Evolutionary conservation across 306 rosid species (phyloP), one percentile per base, ranked within the genome.

Genomic region (Trifolium subterraneum): DNA sequence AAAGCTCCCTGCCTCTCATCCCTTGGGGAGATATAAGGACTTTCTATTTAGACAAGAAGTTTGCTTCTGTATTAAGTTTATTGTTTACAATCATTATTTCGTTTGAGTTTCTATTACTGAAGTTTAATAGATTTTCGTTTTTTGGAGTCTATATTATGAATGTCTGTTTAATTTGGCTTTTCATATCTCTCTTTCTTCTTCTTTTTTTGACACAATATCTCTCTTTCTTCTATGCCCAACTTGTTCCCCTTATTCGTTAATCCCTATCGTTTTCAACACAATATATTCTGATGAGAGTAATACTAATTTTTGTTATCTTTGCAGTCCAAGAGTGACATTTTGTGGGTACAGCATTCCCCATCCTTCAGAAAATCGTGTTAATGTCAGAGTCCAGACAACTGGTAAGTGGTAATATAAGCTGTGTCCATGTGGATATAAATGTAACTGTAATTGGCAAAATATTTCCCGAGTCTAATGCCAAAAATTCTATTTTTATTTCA

Each of bases 331-430:
- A 77, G 86, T 84, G 64, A 54, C 86, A 68, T 93, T 89, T 69
- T 76, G 84, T 58, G 98, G 97, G 14, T 88, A 91, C 80, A 93
- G 88, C 93, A 93, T 89, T 78, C 97, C 98, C 70, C 97, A 93
- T 85, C 98, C 92, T 51, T 93, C 92, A 27, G 96, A 93, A 8
- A 91, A 88, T 68, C 86, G 81, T 39, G 98, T 91, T 75, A 93
- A 93, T 71, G 79, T 89, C 59, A 85, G 97, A 81, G 85, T 90
- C 68, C 93, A 90, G 70, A 88, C 97, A 45, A 93, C 92, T 48
- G 92, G 98, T 91, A 45, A 93, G 90, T 59, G 90, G 92, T 88
- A 82, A 80, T 10, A 31, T 54, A 31, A 54, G 42, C 23, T n/a
- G n/a, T 39, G 41, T 71, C 41, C 5, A 10, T 63, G 31, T 62